Conservation (phyloP, 306 rosid genomes). For the Lablab purpureus region DNA sequence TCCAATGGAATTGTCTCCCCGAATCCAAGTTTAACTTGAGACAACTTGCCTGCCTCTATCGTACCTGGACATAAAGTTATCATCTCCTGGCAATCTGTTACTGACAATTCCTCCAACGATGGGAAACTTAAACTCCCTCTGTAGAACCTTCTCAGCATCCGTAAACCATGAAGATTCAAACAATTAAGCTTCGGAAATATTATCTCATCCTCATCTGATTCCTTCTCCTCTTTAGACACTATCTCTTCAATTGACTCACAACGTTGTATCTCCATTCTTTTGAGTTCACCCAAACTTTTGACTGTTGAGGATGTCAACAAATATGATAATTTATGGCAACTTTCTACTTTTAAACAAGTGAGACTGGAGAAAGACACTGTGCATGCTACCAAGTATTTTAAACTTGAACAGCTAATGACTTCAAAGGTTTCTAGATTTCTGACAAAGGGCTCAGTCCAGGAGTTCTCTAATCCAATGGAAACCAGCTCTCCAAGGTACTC, state of each 20-base stretch:
- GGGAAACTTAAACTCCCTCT: neutral
- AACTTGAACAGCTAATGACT: neutral
- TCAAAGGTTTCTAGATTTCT: neutral
- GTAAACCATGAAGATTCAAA: neutral
- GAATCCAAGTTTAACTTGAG: fast-evolving
- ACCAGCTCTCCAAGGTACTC: neutral
- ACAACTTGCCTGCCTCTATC: neutral
- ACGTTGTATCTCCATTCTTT: neutral
- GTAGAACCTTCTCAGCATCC: neutral
- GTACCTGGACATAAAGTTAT: neutral
- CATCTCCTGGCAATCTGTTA: fast-evolving
- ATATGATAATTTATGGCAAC: neutral
- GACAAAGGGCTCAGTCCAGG: neutral
- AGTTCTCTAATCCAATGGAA: neutral
- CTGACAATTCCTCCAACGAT: neutral
- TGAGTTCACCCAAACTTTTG: neutral
- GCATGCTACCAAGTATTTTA: neutral
- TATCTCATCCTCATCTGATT: neutral
- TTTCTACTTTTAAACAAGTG: fast-evolving
- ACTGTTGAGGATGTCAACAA: neutral
- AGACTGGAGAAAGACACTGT: neutral
- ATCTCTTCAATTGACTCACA: neutral
- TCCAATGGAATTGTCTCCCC: neutral
- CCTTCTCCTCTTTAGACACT: neutral
- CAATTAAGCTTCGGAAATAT: neutral